phyloP scores from a whole-genome alignment of 1,139 yeast species.

The Lodderomyces theae region DNA sequence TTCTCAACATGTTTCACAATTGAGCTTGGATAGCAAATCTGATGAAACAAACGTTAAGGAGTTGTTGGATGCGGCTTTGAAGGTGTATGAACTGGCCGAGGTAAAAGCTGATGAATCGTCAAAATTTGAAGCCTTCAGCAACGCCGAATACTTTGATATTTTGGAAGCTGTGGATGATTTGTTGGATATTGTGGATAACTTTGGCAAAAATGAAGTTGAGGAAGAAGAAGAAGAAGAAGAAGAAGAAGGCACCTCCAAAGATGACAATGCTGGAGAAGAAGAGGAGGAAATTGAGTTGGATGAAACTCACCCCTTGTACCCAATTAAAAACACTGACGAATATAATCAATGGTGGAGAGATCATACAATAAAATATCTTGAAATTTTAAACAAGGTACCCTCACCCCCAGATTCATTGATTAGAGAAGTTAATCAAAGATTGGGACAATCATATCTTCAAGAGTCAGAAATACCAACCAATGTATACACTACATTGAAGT shows the following conservation, averaged over 20 bases:
- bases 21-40: conserved; percentile 33
- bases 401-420: conserved; percentile 21
- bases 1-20: conserved; percentile 51
- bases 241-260: conserved; percentile 28
- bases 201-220: conserved; percentile 47
- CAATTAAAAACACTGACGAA: conserved; percentile 33
- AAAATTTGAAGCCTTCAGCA: conserved; percentile 29
- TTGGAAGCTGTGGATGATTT: conserved; percentile 61
- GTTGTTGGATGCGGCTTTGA: conserved; percentile 41
- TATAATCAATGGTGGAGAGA: conserved; percentile 58
- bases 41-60: conserved; percentile 31
- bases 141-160: conserved; percentile 43
- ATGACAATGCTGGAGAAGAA: conserved; percentile 22
- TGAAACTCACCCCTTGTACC: conserved; percentile 53
- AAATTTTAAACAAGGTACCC: conserved; percentile 26
- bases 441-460: conserved; percentile 62
- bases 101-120: conserved; percentile 25
- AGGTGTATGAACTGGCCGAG: conserved; percentile 46
- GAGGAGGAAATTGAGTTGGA: conserved; percentile 34
- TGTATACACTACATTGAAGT: conserved; percentile 55
- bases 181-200: conserved; percentile 62
- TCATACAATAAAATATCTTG: conserved; percentile 45
- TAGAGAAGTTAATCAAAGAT: conserved; percentile 41
- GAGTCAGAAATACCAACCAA: conserved; percentile 61
- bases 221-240: conserved; percentile 33